Conservation (phyloP, 331 rosid genomes). For the Pyrus hybrid region DNA sequence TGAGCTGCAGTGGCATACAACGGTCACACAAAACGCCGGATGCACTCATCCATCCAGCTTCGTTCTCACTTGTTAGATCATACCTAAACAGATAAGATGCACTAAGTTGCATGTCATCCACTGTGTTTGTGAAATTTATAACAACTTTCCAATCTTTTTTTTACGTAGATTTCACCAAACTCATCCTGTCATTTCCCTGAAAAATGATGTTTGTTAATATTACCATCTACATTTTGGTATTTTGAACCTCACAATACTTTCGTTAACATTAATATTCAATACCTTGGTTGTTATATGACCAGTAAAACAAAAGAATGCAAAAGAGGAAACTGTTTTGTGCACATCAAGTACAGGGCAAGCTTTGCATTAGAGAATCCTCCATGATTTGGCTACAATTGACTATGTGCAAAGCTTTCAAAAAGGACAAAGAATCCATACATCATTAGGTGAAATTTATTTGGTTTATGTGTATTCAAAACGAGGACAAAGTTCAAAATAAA, state of each 20-base stretch:
- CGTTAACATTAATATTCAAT: neutral
- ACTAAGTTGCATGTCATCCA: neutral
- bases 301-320: neutral
- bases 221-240: neutral
- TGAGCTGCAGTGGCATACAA: too few species aligned
- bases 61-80: too few species aligned
- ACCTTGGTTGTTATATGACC: neutral
- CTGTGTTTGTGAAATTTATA: neutral
- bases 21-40: too few species aligned
- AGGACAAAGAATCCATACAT: neutral
- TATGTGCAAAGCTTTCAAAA: neutral
- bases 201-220: neutral
- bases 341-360: neutral
- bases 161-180: neutral
- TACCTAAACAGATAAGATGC: neutral
- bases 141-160: neutral
- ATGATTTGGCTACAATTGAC: neutral
- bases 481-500: neutral
- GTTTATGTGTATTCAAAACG: neutral
- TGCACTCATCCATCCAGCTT: too few species aligned
- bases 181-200: neutral
- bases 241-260: too few species aligned
- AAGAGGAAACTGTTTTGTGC: neutral
- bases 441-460: neutral
- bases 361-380: neutral